Conservation (phyloP, 1,284 basidiomycete genomes). For the Trametes versicolor region DNA sequence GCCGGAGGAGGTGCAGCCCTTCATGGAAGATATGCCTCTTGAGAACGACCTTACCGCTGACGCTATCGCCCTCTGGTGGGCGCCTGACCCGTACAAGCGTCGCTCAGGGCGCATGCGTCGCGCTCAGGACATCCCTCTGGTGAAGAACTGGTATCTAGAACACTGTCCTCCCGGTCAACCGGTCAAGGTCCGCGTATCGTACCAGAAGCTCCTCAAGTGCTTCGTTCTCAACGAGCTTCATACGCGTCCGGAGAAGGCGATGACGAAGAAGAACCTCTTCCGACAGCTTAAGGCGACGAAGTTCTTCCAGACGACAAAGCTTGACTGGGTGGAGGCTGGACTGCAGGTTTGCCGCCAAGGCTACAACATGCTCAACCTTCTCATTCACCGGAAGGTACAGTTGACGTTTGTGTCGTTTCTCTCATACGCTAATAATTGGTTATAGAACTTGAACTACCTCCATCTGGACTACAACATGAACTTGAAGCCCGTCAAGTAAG, state of each 20-base stretch:
- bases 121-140: slow-evolving; percentile 94
- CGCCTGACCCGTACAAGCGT: slow-evolving; percentile 94
- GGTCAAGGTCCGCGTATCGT: slow-evolving; percentile 98
- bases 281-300: slow-evolving; percentile 97
- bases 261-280: slow-evolving; percentile 98
- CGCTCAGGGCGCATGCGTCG: slow-evolving; percentile 94
- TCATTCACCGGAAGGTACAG: slow-evolving; percentile 95
- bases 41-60: slow-evolving; percentile 96
- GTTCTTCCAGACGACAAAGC: slow-evolving; percentile 98
- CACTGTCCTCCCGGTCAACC: slow-evolving; percentile 97
- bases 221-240: slow-evolving; percentile 96
- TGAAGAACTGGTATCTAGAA: slow-evolving; percentile 98
- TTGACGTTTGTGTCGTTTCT: not conserved
- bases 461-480: slow-evolving; percentile 97
- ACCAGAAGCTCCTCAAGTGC: slow-evolving; percentile 98
- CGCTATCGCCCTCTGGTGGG: slow-evolving; percentile 99
- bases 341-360: slow-evolving; percentile 98
- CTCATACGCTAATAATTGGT: slow-evolving; percentile 20
- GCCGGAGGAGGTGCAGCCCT: slow-evolving; percentile 85
- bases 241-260: slow-evolving; percentile 91
- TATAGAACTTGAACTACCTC: slow-evolving; percentile 93
- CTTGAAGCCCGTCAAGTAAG: slow-evolving; percentile 94
- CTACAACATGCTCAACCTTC: slow-evolving; percentile 99
- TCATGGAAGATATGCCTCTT: slow-evolving; percentile 84
- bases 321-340: slow-evolving; percentile 99